phyloP scores from a whole-genome alignment of 208 protist genomes.

The Acanthamoeba royreba region DNA sequence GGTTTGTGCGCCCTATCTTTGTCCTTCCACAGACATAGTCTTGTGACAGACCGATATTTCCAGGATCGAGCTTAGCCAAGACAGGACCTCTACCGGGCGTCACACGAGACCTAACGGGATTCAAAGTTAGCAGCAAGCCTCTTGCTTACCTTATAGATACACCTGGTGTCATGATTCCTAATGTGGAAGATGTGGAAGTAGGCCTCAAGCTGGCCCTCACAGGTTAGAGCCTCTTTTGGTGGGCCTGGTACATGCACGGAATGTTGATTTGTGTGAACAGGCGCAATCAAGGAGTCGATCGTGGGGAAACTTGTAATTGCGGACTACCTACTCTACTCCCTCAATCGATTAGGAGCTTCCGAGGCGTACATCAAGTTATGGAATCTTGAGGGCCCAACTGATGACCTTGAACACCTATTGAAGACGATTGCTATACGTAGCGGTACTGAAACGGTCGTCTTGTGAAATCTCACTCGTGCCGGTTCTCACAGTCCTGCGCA shows the following conservation, averaged over 20 bases:
- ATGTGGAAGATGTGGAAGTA: not conserved
- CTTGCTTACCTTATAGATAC: constrained; percentile 40
- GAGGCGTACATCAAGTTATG: not conserved
- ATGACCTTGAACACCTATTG: not conserved
- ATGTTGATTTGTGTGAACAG: too few species aligned
- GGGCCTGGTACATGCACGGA: too few species aligned
- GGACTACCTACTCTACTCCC: constrained; percentile 40
- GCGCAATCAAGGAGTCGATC: constrained; percentile 36
- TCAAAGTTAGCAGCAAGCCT: constrained; percentile 38
- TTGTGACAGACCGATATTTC: not conserved
- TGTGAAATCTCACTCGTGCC: too few species aligned
- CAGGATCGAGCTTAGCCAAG: constrained; percentile 23
- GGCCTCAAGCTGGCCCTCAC: constrained; percentile 39
- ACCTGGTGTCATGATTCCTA: constrained; percentile 29
- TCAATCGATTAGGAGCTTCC: constrained; percentile 1
- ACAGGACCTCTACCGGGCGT: constrained; percentile 40
- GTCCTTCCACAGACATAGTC: not conserved
- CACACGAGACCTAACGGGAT: not conserved
- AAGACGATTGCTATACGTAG: not conserved
- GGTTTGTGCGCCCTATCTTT: not conserved
- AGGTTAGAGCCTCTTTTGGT: too few species aligned
- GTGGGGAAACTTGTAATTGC: constrained; percentile 41
- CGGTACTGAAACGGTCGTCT: too few species aligned
- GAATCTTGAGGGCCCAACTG: not conserved
- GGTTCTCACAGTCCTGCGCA: not conserved